Conservation (phyloP, 2,329 filamentous ascomycete genomes). For the Ophiostoma himal-ulmi region DNA sequence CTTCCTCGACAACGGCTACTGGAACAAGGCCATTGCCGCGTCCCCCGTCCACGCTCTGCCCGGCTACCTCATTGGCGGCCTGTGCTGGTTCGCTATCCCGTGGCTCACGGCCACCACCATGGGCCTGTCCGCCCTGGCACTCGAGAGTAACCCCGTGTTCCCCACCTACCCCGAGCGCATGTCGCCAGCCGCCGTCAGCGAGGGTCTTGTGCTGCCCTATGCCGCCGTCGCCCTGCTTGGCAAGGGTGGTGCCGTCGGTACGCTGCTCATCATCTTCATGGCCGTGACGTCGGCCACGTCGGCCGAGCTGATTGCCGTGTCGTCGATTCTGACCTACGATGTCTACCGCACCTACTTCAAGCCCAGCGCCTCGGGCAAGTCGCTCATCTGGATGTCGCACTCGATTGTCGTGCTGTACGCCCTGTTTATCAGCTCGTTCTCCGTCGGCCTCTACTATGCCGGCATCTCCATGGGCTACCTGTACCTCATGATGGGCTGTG, state of each 20-base stretch:
- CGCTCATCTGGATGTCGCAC: slow-evolving; percentile 76
- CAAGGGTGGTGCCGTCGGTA: slow-evolving; percentile 70
- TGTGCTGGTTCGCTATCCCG: slow-evolving; percentile 89
- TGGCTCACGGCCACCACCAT: slow-evolving; percentile 86
- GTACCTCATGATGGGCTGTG: slow-evolving; percentile 76
- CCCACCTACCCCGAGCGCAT: slow-evolving; percentile 70
- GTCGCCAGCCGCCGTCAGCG: slow-evolving; percentile 65
- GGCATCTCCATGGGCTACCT: slow-evolving; percentile 79
- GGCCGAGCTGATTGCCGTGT: slow-evolving; percentile 79
- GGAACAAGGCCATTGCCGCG: slow-evolving; percentile 89
- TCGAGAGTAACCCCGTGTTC: slow-evolving; percentile 67
- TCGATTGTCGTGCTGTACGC: slow-evolving; percentile 65
- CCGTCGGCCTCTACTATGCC: slow-evolving; percentile 66
- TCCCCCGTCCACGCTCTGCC: slow-evolving; percentile 79
- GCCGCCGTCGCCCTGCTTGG: slow-evolving; percentile 79
- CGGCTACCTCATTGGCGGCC: slow-evolving; percentile 79
- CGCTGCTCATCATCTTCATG: slow-evolving; percentile 80
- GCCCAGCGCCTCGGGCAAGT: slow-evolving; percentile 65
- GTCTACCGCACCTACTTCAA: slow-evolving; percentile 85
- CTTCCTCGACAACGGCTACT: slow-evolving; percentile 83
- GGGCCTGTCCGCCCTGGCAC: slow-evolving; percentile 72
- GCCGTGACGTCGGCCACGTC: slow-evolving; percentile 81
- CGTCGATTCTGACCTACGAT: slow-evolving; percentile 83
- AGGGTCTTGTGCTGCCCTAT: slow-evolving; percentile 78
- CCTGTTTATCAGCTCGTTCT: slow-evolving; percentile 69